Base-by-base conservation (phyloP, 805 yeast genomes). In the Scheffersomyces spartinae region DNA sequence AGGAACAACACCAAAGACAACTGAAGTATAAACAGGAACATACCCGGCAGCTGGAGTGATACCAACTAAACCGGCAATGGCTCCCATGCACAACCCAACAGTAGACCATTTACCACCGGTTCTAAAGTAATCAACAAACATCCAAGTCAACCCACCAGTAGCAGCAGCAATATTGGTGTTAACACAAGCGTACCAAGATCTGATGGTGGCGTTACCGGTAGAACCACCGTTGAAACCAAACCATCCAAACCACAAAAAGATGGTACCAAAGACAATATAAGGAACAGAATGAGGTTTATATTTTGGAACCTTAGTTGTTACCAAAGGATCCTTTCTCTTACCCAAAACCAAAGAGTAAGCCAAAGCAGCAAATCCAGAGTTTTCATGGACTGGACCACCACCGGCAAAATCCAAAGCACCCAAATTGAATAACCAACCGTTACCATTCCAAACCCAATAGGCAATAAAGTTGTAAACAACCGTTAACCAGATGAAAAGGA, bases 221-320 rank as follows among this genome's bases (percentile, higher is more conserved):
- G 95, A 84, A 43, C 97, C 97, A 55, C 95, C 96, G 68, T 91
- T 91, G 74, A 91, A 91, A 20, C 95, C 96, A 46, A 85, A 85
- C 98, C 98, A 91, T 18, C 97, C 98, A 44, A 91, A 85, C 95
- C 96, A 88, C 41, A 91, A 69, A 63, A 91, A 81, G 8, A 83
- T 78, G 12, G 96, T 85, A 28, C 98, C 98, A 31, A 91, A 58
- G 10, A 86, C 95, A 31, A 85, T 83, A 24, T 85, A 71, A 6
- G 94, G 71, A 19, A 88, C 94, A 13, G 91, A 79, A 52, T 88
- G 96, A 20, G 98, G 97, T 58, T 74, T 83, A 63, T 85, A 86
- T 49, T 79, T 79, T 35, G 95, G 95, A 39, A 83, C 64, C 36
- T 74, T 72, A 27, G 68, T 66, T 21, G 64, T 61, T 16, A 85